Evolutionary conservation across 1,139 yeast genomes (phyloP), one percentile per base, ranked within the genome.

Genomic region (Nematodospora anomalae): DNA sequence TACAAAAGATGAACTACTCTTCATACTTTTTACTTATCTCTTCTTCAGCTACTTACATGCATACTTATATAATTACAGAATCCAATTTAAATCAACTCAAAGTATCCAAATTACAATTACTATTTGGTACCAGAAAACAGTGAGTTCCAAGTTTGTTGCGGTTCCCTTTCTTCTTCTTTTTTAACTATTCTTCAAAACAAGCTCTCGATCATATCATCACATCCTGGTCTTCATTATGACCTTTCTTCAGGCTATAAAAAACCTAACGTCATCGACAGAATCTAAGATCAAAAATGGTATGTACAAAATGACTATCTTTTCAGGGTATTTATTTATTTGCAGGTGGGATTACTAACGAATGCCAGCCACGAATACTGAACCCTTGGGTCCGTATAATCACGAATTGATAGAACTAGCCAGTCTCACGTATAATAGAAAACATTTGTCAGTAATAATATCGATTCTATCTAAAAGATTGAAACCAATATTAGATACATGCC

Each of bases 371-470:
- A 59, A 54, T 45, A 56, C 51, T 29, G 69, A 67, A 33, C 62
- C 66, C 1, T 50, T 62, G 43, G 74, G 74, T 1, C 74, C 74
- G 1, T 60, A 62, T 24, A 64, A 66, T 33, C 53, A 58, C 23
- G 71, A 68, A 41, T 45, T 69, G 26, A 57, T 58, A 27, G 67
- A 64, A 31, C 43, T 69, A 7, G 53, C 72, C 3, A 44, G 52
- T 26, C 50, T 62, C 20, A 55, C 72, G 0, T 55, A 49, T 42
- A 45, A 53, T 26, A 38, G 46, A 15, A 48, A 47, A 33, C 41
- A 47, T 18, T 40, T 55, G 12, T 39, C 51, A 10, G 40, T 47
- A 13, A 52, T 57, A 23, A 45, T 45, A 18, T 36, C 43, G n/a
- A 43, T 43, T 3, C 36, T 57, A 13, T 36, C 39, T 5, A 48